Evolutionary conservation across 2,329 filamentous ascomycete species (phyloP).

Genomic region (Helotiales sp.): DNA sequence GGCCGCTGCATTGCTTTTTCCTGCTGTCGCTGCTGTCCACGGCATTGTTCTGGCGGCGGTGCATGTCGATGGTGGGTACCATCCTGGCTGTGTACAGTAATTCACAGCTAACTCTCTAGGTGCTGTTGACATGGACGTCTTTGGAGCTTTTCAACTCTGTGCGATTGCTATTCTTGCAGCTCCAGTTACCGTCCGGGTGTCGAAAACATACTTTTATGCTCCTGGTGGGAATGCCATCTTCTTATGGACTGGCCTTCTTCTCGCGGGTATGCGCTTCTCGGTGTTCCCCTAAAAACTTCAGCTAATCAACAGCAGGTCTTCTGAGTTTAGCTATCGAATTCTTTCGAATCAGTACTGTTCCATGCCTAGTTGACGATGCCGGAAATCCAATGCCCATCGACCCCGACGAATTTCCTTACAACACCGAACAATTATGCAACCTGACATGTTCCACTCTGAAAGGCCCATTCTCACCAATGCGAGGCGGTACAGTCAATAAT

Average conservation of each 20-base stretch:
- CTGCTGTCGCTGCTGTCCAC: conserved; percentile 67
- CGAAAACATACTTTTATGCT: conserved; percentile 66
- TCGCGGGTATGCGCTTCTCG: conserved; percentile 39
- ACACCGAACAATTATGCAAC: conserved; percentile 47
- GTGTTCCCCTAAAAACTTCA: background rate
- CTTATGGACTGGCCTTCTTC: conserved; percentile 64
- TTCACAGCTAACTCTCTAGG: conserved; percentile 46
- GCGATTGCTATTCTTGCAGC: conserved; percentile 68
- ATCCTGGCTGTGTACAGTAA: background rate
- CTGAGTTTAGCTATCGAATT: conserved; percentile 69
- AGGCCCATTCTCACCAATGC: conserved; percentile 60
- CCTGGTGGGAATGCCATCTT: conserved; percentile 70
- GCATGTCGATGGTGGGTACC: conserved; percentile 60
- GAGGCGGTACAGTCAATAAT: conserved; percentile 59
- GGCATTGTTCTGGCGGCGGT: conserved; percentile 63
- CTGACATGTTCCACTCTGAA: conserved; percentile 51
- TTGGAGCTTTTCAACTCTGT: conserved; percentile 70
- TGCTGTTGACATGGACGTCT: conserved; percentile 71
- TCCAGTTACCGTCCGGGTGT: conserved; percentile 65
- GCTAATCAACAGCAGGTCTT: conserved; percentile 49
- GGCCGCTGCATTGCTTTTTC: conserved; percentile 65
- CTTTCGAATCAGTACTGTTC: conserved; percentile 54
- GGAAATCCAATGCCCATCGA: conserved; percentile 47
- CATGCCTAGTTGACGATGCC: conserved; percentile 49
- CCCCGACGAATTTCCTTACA: conserved; percentile 51